Evolutionary conservation across 208 protist genomes (phyloP).

Genomic region (Crithidia bombi): DNA sequence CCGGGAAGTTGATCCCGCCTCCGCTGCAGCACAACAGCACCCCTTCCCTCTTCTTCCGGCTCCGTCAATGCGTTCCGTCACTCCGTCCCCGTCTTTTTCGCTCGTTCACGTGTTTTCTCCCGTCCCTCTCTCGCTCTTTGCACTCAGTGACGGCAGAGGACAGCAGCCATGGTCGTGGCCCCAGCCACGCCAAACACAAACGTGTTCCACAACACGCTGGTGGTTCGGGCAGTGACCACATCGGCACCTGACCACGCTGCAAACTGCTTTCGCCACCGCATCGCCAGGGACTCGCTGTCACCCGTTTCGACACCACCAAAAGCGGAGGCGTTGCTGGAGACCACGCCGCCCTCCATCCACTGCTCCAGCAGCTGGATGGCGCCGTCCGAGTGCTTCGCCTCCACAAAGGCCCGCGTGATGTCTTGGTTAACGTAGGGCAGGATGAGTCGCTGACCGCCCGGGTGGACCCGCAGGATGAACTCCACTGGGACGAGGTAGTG

Average conservation of each 20-base stretch:
- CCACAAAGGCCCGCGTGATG: slow-evolving; percentile 39
- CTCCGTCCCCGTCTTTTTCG: too few species aligned
- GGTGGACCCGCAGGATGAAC: slow-evolving; percentile 38
- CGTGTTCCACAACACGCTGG: slow-evolving; percentile 22
- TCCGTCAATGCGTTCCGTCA: too few species aligned
- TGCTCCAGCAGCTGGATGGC: slow-evolving; percentile 36
- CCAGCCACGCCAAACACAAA: slow-evolving; percentile 25
- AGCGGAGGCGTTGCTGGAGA: background rate
- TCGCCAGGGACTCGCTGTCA: background rate
- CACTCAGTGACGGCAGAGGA: slow-evolving; percentile 12
- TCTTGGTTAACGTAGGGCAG: slow-evolving; percentile 35
- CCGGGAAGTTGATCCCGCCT: too few species aligned
- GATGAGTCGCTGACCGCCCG: slow-evolving; percentile 35
- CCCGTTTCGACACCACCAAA: background rate
- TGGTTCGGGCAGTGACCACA: background rate
- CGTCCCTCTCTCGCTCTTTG: background rate
- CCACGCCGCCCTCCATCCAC: slow-evolving; percentile 36
- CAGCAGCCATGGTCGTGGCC: slow-evolving; percentile 18
- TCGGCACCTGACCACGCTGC: background rate
- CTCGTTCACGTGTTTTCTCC: too few species aligned
- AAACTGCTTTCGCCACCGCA: background rate
- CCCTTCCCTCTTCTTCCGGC: too few species aligned
- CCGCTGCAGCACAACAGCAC: too few species aligned
- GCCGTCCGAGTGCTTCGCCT: slow-evolving; percentile 34
- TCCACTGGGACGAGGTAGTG: slow-evolving; percentile 35